Conservation (phyloP, 345 rosid species). For the Lenwebbia sp. region DNA sequence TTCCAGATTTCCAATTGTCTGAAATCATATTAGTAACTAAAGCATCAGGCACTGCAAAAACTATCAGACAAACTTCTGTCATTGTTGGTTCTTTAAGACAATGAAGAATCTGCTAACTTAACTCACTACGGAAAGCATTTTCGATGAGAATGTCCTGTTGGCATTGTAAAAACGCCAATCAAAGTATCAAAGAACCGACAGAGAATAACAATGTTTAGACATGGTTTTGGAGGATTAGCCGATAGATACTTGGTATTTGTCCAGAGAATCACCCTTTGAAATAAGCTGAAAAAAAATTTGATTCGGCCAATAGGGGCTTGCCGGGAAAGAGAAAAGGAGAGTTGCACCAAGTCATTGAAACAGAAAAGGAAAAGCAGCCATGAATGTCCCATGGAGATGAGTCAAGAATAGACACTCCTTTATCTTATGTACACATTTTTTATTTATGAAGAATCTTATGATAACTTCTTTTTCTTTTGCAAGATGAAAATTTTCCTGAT, state of each 20-base stretch:
- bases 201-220: background rate
- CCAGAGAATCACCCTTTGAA: background rate
- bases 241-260: background rate
- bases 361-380: background rate
- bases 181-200: background rate
- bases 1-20: too few relatives aligned
- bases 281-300: background rate
- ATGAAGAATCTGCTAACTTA: background rate
- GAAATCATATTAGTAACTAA: too few relatives aligned
- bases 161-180: background rate
- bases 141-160: background rate
- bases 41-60: too few relatives aligned
- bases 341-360: background rate
- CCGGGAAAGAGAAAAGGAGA: background rate
- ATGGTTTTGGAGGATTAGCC: background rate
- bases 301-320: background rate
- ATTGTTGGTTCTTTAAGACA: too few relatives aligned
- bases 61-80: too few relatives aligned
- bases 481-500: background rate
- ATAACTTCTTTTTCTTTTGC: background rate
- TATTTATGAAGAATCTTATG: too few relatives aligned
- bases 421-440: background rate
- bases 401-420: background rate
- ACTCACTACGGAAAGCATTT: background rate
- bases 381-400: background rate